Evolutionary conservation across 1,139 yeast species (phyloP), one percentile per base, ranked within the genome.

Genomic region (Pichia sp.): DNA sequence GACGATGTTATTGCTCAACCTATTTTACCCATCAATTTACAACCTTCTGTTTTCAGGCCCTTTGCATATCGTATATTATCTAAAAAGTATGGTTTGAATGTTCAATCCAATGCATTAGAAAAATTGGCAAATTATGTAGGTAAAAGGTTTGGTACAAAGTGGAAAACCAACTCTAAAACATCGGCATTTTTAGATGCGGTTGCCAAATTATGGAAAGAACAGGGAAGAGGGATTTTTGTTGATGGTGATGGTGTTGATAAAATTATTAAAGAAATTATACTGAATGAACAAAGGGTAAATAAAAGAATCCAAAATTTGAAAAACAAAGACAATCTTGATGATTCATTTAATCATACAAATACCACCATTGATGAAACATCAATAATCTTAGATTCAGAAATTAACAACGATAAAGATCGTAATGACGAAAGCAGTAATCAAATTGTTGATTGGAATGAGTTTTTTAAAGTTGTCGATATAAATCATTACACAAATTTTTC

Each of bases 51-150:
- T 65, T 73, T 93, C 41, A 76, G 99, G 47, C 99, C 99, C 0
- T 72, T 91, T 47, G 98, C 97, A 0, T 93, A 91, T 67, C 74
- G 99, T 45, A 79, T 91, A 2, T 69, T 93, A 22, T 88, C 98
- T 4, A 93, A 90, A 69, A 93, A 93, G 65, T 93, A 90, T 67
- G 97, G 97, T 0, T 75, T 93, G 29, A 91, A 91, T 65, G 79
- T 93, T 57, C 90, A 93, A 62, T 83, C 96, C 0, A 85, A 87
- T 56, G 98, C 97, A 0, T 73, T 93, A 27, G 77, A 76, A 46
- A 77, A 79, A 1, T 72, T 95, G 47, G 88, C 97, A 0, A 83
- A 82, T 25, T 78, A 79, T 52, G 75, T 93, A 42, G 93, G 97
- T 9, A 74, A 74, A 46, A 76, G 78, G 49, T 91, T 84, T 69